Percentiles rank a stretch among this genome's conserved stretches.
Evolutionary conservation across 2,329 filamentous ascomycete genomes (phyloP).

Genomic region (Chrysoporthe puriensis): DNA sequence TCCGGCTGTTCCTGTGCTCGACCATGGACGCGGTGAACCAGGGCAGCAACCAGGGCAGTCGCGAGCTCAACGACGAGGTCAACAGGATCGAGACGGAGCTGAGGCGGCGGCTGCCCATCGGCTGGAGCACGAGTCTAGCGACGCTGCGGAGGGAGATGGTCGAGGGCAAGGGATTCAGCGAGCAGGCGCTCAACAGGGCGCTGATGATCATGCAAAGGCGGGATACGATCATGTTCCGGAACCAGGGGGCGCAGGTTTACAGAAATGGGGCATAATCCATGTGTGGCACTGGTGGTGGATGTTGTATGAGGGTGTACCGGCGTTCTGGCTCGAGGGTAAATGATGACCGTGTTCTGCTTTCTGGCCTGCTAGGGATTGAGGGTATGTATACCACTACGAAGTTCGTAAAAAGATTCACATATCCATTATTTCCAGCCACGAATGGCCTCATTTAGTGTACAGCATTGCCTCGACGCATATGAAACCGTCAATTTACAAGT

Average conservation of each 20-base stretch:
- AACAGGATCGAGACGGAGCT: conserved; percentile 87
- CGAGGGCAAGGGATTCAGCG: conserved; percentile 86
- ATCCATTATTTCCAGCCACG: not conserved
- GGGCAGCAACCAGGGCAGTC: conserved; percentile 79
- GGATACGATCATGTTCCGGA: conserved; percentile 82
- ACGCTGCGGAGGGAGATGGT: conserved; percentile 90
- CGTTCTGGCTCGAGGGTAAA: conserved; percentile 20
- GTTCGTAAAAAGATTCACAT: not conserved
- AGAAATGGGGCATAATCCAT: conserved; percentile 66
- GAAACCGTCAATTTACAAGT: not conserved
- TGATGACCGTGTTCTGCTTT: conserved; percentile 7
- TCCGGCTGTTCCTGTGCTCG: conserved; percentile 90
- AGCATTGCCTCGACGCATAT: not conserved
- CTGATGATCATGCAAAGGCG: conserved; percentile 84
- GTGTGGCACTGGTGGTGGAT: not conserved
- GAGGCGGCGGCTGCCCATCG: conserved; percentile 84
- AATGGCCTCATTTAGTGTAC: too few relatives aligned
- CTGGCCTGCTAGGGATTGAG: not conserved
- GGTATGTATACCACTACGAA: not conserved
- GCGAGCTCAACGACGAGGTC: conserved; percentile 90
- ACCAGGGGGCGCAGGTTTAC: conserved; percentile 76
- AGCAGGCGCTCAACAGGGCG: conserved; percentile 82
- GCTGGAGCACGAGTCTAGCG: conserved; percentile 90
- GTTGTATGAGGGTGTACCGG: conserved; percentile 17
- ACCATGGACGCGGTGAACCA: conserved; percentile 98